Evolutionary conservation across 306 rosid genomes (phyloP), one percentile per base, ranked within the genome.

Genomic region (Dalbergia cochinchinensis): DNA sequence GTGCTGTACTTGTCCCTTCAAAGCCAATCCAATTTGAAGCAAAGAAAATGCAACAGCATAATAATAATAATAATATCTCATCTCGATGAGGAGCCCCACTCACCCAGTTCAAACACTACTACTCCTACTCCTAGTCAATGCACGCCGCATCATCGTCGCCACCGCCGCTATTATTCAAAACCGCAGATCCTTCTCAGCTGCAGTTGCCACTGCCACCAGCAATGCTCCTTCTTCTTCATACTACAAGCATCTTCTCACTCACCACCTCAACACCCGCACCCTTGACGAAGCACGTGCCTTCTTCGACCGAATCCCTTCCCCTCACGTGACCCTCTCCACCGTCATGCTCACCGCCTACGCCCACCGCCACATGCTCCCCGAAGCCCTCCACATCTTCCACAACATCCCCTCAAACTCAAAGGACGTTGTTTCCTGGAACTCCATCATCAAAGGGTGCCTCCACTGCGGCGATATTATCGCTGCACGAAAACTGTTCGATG

Each of bases 401-500:
- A 74, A 81, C 73, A 91, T 92, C 74, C 89, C 97, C 4, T 34
- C 50, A 31, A 92, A 82, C 4, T 34, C 50, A 31, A 92, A 82
- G 83, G 98, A 94, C 9, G 41, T 64, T 0, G 80, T 94, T 70
- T 88, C 90, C 9, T 91, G 98, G 97, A 92, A 94, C 78, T 85
- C 92, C 37, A 87, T 92, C 50, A 84, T 94, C 6, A 88, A 91
- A 63, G 97, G 94, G 12, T 88, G 94, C 12, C 4, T 92, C 47
- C 71, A 87, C 39, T 88, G 92, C 53, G 90, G 90, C 58, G 89
- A 92, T 50, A 79, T 88, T n/a, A 31, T 64, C 4, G 82, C 80
- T 82, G 98, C 94, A 4, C 69, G 67, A 60, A 85, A 84, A 76
- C 48, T 92, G 60, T 94, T 92, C 58, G 89, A 85, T 18, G 77